Evolutionary conservation across 805 yeast species (phyloP).

Genomic region (Barnettozyma siamensis): DNA sequence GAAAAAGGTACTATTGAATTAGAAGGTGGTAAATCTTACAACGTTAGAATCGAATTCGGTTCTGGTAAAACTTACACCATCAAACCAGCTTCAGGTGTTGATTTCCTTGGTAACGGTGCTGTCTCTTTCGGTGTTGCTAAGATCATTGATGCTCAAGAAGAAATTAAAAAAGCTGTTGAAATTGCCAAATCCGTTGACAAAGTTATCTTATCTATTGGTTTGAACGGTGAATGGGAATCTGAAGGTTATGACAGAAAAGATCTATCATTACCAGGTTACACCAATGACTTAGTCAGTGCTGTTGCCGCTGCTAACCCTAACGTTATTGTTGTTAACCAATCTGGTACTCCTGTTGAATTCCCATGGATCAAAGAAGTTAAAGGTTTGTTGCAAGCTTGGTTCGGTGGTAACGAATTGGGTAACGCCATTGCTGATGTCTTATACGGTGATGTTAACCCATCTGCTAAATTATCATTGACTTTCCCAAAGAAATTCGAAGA

Average conservation of each 20-base stretch:
- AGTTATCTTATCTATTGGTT: constrained; percentile 46
- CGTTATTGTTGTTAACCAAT: constrained; percentile 48
- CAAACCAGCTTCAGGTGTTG: constrained; percentile 13
- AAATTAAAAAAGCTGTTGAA: constrained; percentile 38
- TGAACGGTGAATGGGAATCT: constrained; percentile 50
- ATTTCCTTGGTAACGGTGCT: constrained; percentile 32
- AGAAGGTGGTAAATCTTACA: constrained; percentile 40
- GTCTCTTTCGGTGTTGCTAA: constrained; percentile 29
- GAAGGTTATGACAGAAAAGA: constrained; percentile 52
- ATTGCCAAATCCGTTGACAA: constrained; percentile 47
- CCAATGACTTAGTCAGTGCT: constrained; percentile 39
- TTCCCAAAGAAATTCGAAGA: constrained; percentile 49
- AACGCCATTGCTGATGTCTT: constrained; percentile 55
- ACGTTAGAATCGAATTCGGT: constrained; percentile 45
- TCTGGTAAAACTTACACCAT: constrained; percentile 36
- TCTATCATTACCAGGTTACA: constrained; percentile 46
- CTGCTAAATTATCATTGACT: constrained; percentile 52
- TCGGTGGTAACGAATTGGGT: constrained; percentile 54
- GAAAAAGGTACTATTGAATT: constrained; percentile 34
- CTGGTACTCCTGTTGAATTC: constrained; percentile 57
- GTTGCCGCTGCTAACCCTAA: constrained; percentile 44
- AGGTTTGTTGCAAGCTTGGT: constrained; percentile 48
- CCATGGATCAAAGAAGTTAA: constrained; percentile 44
- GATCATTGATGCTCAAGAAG: constrained; percentile 26
- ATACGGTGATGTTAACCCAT: constrained; percentile 50